Evolutionary conservation across 192 early-diverging fungal genomes (phyloP).

Genomic region (Rhizophlyctis rosea): DNA sequence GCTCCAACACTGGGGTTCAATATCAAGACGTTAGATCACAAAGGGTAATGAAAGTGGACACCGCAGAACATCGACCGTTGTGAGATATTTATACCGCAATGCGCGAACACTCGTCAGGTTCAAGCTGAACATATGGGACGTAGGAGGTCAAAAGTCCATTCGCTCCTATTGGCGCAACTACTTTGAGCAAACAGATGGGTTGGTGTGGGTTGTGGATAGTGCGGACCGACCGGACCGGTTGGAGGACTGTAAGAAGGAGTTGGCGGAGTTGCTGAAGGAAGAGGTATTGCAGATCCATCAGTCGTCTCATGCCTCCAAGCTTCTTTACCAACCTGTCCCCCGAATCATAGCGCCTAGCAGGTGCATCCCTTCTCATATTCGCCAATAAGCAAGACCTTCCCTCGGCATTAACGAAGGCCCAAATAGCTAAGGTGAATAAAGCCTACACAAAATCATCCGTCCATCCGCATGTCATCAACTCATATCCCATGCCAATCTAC

Average conservation of each 20-base stretch:
- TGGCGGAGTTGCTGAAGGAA: conserved; percentile 76
- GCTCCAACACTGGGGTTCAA: conserved; percentile 98
- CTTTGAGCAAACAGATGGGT: conserved; percentile 97
- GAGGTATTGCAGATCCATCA: conserved; percentile 54
- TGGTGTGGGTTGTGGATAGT: conserved; percentile 98
- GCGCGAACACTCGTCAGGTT: conserved; percentile 47
- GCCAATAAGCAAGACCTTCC: conserved; percentile 98
- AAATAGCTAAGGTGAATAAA: conserved; percentile 74
- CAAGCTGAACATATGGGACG: conserved; percentile 93
- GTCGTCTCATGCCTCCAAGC: background rate
- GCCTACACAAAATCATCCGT: background rate
- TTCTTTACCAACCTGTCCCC: background rate
- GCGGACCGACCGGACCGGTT: conserved; percentile 79
- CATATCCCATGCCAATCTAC: too few relatives aligned
- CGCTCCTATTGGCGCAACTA: conserved; percentile 99
- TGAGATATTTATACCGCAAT: background rate
- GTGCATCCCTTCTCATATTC: conserved; percentile 89
- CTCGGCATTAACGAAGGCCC: conserved; percentile 66
- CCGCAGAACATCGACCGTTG: background rate
- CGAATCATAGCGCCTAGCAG: conserved; percentile 68
- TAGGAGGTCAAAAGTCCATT: conserved; percentile 96
- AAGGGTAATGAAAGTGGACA: conserved; percentile 43
- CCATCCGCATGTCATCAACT: too few relatives aligned
- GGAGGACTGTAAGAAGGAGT: conserved; percentile 75
- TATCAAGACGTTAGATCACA: conserved; percentile 90